Conservation (phyloP, 371 early-diverging fungal genomes). For the Synchytrium microbalum region DNA sequence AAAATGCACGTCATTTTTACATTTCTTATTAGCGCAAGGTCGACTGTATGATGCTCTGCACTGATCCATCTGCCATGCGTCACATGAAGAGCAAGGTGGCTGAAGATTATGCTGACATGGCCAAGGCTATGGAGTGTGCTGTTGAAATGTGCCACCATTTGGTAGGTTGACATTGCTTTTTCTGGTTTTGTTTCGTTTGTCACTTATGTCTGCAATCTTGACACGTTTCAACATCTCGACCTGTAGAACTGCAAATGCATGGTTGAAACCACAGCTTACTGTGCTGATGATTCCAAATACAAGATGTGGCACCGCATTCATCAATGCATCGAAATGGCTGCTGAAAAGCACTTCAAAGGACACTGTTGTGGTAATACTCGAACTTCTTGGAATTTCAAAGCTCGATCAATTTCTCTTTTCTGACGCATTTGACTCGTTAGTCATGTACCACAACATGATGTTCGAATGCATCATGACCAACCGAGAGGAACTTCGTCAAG, state of each 20-base stretch:
- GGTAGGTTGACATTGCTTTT: not conserved
- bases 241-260: not conserved
- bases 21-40: not conserved
- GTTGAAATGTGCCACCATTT: not conserved
- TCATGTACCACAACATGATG: not conserved
- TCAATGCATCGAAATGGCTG: not conserved
- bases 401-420: not conserved
- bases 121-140: not conserved
- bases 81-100: not conserved
- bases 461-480: not conserved
- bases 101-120: not conserved
- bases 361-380: not conserved
- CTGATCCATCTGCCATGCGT: not conserved
- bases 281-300: not conserved
- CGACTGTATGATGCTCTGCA: not conserved
- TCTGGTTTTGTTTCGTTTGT: not conserved
- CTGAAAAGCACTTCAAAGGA: not conserved
- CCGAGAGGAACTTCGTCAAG: not conserved
- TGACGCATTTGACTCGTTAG: too few species aligned
- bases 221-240: too few species aligned
- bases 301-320: not conserved
- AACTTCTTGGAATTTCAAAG: not conserved
- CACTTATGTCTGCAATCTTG: not conserved
- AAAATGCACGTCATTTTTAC: not conserved
- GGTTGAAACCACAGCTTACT: not conserved